phyloP scores from a whole-genome alignment of 495 filamentous ascomycete species.

The Penicillium robsamsonii region DNA sequence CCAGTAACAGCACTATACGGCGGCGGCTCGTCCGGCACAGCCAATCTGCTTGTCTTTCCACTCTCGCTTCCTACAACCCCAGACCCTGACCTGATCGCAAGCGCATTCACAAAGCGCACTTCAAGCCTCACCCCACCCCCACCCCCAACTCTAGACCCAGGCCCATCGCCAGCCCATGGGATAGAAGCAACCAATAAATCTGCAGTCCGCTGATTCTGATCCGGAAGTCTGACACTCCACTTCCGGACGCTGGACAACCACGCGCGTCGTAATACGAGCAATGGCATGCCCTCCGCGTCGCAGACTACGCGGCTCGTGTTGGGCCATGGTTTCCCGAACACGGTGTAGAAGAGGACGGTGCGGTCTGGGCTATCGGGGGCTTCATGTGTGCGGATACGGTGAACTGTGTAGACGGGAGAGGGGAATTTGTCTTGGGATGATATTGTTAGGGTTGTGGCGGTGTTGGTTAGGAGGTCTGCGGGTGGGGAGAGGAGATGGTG shows the following conservation, averaged over 20 bases:
- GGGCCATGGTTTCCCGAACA: conserved; percentile 20
- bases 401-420: conserved; percentile 18
- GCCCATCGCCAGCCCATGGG: conserved; percentile 10
- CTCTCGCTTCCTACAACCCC: not conserved
- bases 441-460: conserved; percentile 27
- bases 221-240: conserved; percentile 9
- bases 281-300: conserved; percentile 11
- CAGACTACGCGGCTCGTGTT: conserved; percentile 21
- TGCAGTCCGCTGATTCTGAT: not conserved
- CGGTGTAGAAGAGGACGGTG: conserved; percentile 22
- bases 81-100: not conserved
- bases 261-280: conserved; percentile 20
- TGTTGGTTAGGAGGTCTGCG: conserved; percentile 27
- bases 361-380: conserved; percentile 18
- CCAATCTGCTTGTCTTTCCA: not conserved
- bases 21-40: not conserved
- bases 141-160: conserved; percentile 15
- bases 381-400: conserved; percentile 22
- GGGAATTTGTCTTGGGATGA: conserved; percentile 14
- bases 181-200: conserved; percentile 1
- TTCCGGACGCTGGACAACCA: conserved; percentile 19
- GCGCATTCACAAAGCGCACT: conserved; percentile 21
- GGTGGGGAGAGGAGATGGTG: conserved; percentile 28
- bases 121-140: not conserved
- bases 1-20: conserved; percentile 4